Evolutionary conservation across 164 flowering plant species (phyloP).

Genomic region (Taxillus chinensis): DNA sequence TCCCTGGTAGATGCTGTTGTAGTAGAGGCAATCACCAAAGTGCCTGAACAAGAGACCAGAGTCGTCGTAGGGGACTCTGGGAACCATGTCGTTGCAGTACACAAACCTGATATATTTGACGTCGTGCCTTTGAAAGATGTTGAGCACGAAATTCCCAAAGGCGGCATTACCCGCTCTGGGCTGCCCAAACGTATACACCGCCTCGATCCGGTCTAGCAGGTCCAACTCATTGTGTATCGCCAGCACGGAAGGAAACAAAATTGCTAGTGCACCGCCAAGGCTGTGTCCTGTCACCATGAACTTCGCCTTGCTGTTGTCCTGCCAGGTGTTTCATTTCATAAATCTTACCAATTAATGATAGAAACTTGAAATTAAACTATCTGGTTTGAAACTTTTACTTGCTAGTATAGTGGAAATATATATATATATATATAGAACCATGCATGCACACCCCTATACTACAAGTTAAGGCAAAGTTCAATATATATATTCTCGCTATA

Average conservation of each 20-base stretch:
- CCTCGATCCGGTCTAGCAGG: neutral
- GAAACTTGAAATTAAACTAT: too few relatives aligned
- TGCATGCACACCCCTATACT: too few relatives aligned
- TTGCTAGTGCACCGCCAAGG: slow-evolving; percentile 1
- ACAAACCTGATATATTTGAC: neutral
- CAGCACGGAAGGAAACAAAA: neutral
- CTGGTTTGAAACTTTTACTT: too few relatives aligned
- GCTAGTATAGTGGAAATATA: too few relatives aligned
- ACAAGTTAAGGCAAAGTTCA: too few relatives aligned
- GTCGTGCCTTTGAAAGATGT: neutral
- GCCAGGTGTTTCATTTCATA: too few relatives aligned
- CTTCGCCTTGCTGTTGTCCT: neutral
- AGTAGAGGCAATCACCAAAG: neutral
- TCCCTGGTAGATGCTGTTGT: neutral
- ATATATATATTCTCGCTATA: too few relatives aligned
- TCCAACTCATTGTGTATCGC: neutral
- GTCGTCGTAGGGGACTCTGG: neutral
- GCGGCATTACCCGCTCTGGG: neutral
- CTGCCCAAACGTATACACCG: slow-evolving; percentile 3
- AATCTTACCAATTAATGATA: too few relatives aligned
- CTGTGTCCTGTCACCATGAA: slow-evolving; percentile 3
- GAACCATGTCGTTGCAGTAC: slow-evolving; percentile 1
- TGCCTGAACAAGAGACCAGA: neutral
- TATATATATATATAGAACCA: too few relatives aligned
- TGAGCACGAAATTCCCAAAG: neutral